Conservation (phyloP, 768 basidiomycete species). For the Terana coerulea region DNA sequence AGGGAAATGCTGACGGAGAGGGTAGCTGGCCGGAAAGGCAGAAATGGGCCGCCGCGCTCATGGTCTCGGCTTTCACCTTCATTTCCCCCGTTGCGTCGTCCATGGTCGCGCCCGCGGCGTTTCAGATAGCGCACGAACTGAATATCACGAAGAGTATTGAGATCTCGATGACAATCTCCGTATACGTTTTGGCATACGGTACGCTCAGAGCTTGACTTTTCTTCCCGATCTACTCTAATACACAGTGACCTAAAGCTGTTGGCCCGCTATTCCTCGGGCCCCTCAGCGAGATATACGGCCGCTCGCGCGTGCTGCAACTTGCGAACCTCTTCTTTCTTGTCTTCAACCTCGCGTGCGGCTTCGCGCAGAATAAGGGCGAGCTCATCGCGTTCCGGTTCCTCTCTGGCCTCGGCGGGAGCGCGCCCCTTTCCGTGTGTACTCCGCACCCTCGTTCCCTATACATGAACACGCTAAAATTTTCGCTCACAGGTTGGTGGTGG, state of each 20-base stretch:
- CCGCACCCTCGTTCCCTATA: neutral
- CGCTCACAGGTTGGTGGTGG: constrained; percentile 56
- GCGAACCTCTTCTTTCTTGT: constrained; percentile 25
- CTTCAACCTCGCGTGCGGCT: constrained; percentile 52
- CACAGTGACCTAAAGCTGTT: constrained; percentile 10
- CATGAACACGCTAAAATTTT: neutral
- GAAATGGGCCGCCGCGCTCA: constrained; percentile 60
- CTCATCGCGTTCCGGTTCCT: constrained; percentile 63
- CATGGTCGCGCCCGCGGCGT: constrained; percentile 62
- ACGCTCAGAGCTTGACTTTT: constrained; percentile 13
- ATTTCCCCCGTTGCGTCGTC: constrained; percentile 63
- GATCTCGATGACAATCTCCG: constrained; percentile 55
- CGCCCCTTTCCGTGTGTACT: constrained; percentile 43
- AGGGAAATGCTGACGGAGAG: neutral
- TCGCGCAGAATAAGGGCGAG: constrained; percentile 49
- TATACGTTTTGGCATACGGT: constrained; percentile 55
- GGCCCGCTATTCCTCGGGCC: constrained; percentile 34
- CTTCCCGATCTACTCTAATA: constrained; percentile 5
- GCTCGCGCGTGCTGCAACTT: constrained; percentile 18
- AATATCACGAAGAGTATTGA: constrained; percentile 43
- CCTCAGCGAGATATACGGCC: constrained; percentile 36
- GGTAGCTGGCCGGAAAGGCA: constrained; percentile 48
- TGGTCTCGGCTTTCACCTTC: constrained; percentile 64
- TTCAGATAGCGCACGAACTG: constrained; percentile 46
- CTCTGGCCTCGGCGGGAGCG: constrained; percentile 63